A percentile compares a stretch with the other conserved stretches of the same genome.
phyloP scores from a whole-genome alignment of 495 filamentous ascomycete species.

The Venustampulla echinocandica region DNA sequence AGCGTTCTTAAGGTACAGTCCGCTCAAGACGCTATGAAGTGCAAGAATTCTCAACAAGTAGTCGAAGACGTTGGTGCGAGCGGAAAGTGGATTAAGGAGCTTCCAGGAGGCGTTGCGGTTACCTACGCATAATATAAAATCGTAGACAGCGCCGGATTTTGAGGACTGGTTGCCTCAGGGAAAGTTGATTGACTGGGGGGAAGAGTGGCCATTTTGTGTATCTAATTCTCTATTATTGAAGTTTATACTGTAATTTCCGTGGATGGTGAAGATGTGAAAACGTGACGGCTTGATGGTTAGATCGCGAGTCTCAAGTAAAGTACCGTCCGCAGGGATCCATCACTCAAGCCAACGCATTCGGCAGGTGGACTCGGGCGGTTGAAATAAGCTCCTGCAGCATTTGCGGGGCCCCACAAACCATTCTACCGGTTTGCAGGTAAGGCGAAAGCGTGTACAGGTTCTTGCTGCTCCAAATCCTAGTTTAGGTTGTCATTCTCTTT shows the following conservation, averaged over 20 bases:
- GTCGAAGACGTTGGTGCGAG: conserved; percentile 23
- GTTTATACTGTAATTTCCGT: background rate
- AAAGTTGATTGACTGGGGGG: background rate
- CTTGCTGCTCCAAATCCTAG: background rate
- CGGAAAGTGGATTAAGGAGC: conserved; percentile 4
- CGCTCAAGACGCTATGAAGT: conserved; percentile 24
- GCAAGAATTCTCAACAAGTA: conserved; percentile 28
- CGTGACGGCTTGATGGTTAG: background rate
- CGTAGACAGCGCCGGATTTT: background rate
- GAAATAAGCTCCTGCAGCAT: background rate
- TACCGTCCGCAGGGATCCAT: background rate
- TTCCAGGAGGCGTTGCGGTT: conserved; percentile 6
- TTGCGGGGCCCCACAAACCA: background rate
- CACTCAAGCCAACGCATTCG: background rate
- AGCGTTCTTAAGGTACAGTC: conserved; percentile 29
- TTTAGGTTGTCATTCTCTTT: background rate
- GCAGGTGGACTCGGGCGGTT: background rate
- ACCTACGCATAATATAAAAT: background rate
- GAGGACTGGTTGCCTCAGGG: background rate
- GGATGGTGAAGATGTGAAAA: background rate
- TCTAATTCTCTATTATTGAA: background rate
- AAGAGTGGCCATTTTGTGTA: background rate
- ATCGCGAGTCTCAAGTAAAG: background rate
- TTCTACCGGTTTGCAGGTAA: background rate
- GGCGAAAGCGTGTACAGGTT: background rate